Percentiles rank a stretch among this genome's conserved stretches.
Conservation (phyloP, 2,329 filamentous ascomycete species). For the Colletotrichum tofieldiae region DNA sequence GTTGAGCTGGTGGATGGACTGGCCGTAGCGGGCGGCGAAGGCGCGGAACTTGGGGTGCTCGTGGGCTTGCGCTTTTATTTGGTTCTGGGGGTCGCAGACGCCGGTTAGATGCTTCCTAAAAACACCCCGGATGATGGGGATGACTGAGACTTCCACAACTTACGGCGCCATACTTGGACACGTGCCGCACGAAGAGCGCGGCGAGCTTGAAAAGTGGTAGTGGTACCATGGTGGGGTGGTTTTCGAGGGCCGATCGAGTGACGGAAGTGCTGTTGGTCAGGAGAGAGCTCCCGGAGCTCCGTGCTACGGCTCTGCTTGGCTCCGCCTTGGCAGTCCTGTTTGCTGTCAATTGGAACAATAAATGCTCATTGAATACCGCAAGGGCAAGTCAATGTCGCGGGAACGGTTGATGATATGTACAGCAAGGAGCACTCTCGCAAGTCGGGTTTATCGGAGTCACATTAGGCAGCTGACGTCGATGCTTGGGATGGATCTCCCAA, state of each 20-base stretch:
- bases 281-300: slow-evolving; percentile 37
- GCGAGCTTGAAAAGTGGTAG: slow-evolving; percentile 79
- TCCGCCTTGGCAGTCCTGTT: slow-evolving; percentile 24
- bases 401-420: not conserved
- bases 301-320: slow-evolving; percentile 35
- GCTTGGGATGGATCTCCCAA: slow-evolving; percentile 17
- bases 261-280: slow-evolving; percentile 24
- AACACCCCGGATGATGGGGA: not conserved
- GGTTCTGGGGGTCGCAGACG: slow-evolving; percentile 64
- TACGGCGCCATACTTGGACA: slow-evolving; percentile 80
- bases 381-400: too few species aligned
- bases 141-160: slow-evolving; percentile 48
- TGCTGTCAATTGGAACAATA: slow-evolving; percentile 9
- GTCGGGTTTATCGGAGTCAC: slow-evolving; percentile 7
- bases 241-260: slow-evolving; percentile 12
- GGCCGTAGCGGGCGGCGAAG: slow-evolving; percentile 74
- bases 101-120: not conserved
- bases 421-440: not conserved
- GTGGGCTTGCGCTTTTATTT: slow-evolving; percentile 76
- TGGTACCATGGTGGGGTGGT: slow-evolving; percentile 68
- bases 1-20: slow-evolving; percentile 77
- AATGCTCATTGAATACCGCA: not conserved
- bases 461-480: slow-evolving; percentile 19
- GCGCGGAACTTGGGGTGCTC: slow-evolving; percentile 74
- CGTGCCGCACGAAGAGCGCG: slow-evolving; percentile 74